phyloP scores from a whole-genome alignment of 805 yeast species.

The Hanseniaspora vineae region DNA sequence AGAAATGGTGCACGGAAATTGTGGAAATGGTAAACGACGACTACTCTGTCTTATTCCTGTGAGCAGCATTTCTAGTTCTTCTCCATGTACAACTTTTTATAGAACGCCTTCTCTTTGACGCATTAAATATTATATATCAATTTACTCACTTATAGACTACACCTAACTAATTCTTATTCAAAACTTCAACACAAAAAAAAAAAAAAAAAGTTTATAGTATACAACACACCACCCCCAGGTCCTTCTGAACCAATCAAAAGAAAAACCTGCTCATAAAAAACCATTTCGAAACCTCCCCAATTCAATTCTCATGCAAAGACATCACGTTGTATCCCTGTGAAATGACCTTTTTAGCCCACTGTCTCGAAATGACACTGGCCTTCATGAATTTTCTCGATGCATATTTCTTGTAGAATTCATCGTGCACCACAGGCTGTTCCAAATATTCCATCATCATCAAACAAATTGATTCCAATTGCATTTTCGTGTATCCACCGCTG shows the following conservation, averaged over 20 bases:
- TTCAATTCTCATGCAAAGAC: constrained; percentile 23
- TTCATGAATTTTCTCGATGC: constrained; percentile 82
- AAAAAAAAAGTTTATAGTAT: no score
- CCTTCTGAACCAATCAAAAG: no score
- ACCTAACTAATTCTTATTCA: no score
- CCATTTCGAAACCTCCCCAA: no score
- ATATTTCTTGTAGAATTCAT: constrained; percentile 86
- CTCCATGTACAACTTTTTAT: no score
- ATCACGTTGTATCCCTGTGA: constrained; percentile 26
- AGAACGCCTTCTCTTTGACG: no score
- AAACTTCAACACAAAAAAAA: no score
- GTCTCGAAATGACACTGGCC: constrained; percentile 66
- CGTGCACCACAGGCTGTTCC: constrained; percentile 73
- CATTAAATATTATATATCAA: no score
- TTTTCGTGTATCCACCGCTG: constrained; percentile 76
- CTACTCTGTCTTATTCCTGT: background rate
- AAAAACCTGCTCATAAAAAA: no score
- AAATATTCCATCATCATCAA: constrained; percentile 66
- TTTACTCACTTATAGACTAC: no score
- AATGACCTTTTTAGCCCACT: constrained; percentile 59
- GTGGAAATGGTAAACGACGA: background rate
- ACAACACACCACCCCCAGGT: no score
- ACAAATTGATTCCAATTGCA: constrained; percentile 58
- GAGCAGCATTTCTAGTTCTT: background rate
- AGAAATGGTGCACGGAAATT: constrained; percentile 2